Evolutionary conservation across 352 stramenopile species (phyloP), one percentile per base, ranked within the genome.

Genomic region (Poterioochromonas sp.): DNA sequence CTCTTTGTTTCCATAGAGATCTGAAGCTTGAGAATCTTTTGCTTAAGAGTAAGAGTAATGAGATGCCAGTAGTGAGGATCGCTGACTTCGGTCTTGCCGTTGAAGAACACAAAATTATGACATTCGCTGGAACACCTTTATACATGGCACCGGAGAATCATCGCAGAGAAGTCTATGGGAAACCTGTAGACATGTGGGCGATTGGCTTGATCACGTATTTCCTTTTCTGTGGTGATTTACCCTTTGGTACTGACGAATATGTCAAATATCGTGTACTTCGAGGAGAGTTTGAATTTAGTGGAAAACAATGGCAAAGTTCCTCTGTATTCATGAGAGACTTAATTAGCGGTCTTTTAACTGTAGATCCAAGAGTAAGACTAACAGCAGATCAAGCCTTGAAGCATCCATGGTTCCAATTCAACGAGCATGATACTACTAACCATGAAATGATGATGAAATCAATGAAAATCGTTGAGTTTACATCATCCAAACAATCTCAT

Each of bases 171-270:
- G 15, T 26, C 15, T 98, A 98, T 80, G 92, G 93, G 65, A 85
- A 88, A 22, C 85, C 90, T 80, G 90, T 94, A 2, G 93, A 97
- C 79, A 91, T 97, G 79, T 98, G 92, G 91, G 93, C 86, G 83
- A 87, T 97, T 35, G 92, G 94, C 11, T 93, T 98, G 43, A 97
- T 98, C 80, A 86, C 89, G 20, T 95, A 93, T 83, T 94, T 95
- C 79, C 80, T 95, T 63, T 83, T 93, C 37, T 78, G 74, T 20
- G 79, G 85, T 0, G 92, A 93, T 79, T 87, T 88, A 51, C 89
- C 89, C 0, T 94, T 94, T 80, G 63, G 96, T 95, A 78, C 91
- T 98, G 81, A 84, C 89, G 1, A 85, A 93, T 43, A 83, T 99
- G 49, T 98, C 83, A 64, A 64, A 80, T 47, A 84, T 83, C 0